These are phyloP conservation scores for Glarea lozoyensis DNA, from an alignment of 495 filamentous ascomycete species.

Conservation along the genomic window DNA sequence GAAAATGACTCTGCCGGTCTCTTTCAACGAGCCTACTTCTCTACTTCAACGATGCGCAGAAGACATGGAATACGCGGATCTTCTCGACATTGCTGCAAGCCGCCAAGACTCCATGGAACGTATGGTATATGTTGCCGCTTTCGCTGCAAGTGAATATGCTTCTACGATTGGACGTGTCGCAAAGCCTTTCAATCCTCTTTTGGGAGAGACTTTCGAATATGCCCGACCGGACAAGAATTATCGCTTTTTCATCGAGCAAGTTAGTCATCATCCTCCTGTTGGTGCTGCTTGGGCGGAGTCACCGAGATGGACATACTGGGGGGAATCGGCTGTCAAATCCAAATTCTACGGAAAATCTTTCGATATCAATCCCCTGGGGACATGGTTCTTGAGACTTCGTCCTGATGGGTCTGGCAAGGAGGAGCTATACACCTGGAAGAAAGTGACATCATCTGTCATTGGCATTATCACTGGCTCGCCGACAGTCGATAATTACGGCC, in stretches of 20 bases:
- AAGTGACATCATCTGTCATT: constrained; percentile 93
- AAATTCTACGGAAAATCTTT: constrained; percentile 98
- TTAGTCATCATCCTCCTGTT: constrained; percentile 94
- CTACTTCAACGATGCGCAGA: constrained; percentile 92
- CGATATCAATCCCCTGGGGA: constrained; percentile 91
- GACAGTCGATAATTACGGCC: constrained; percentile 95
- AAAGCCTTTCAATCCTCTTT: constrained; percentile 93
- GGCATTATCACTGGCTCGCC: constrained; percentile 97
- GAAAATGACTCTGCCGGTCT: constrained; percentile 96
- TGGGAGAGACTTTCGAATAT: constrained; percentile 97
- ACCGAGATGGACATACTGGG: constrained; percentile 94
- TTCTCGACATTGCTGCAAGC: constrained; percentile 83
- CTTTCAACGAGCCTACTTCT: constrained; percentile 97
- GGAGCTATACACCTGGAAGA: constrained; percentile 98
- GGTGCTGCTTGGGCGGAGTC: constrained; percentile 91
- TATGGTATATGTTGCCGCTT: constrained; percentile 92
- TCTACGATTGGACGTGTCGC: constrained; percentile 95
- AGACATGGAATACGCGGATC: constrained; percentile 95
- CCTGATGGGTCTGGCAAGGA: constrained; percentile 65
- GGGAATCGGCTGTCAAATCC: constrained; percentile 91
- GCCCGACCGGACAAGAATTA: constrained; percentile 91
- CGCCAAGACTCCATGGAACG: constrained; percentile 81
- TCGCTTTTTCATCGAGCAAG: constrained; percentile 97
- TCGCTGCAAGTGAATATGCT: constrained; percentile 91
- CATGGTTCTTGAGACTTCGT: constrained; percentile 89